Conservation (phyloP, 1,284 basidiomycete species). For the Cryptococcus sp. region DNA sequence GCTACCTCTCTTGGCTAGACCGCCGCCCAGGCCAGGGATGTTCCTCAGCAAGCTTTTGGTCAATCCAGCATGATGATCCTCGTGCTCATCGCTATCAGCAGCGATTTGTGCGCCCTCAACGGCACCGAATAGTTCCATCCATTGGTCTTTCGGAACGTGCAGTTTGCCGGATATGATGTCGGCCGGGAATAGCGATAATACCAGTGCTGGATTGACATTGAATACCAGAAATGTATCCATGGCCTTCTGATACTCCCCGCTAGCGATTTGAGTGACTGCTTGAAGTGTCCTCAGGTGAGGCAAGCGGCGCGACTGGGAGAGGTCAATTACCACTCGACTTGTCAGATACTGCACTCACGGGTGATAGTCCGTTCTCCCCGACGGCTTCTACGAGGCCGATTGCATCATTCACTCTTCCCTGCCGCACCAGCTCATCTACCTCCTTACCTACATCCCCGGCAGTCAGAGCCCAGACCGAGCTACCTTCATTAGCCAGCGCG, state of each 20-base stretch:
- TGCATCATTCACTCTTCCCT: slow-evolving; percentile 75
- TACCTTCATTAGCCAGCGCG: slow-evolving; percentile 65
- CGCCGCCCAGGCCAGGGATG: slow-evolving; percentile 26
- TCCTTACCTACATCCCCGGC: slow-evolving; percentile 77
- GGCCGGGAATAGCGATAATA: slow-evolving; percentile 81
- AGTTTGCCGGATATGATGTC: slow-evolving; percentile 77
- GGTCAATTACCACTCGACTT: background rate
- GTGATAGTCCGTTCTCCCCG: slow-evolving; percentile 64
- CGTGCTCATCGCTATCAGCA: slow-evolving; percentile 20
- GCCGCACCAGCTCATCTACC: slow-evolving; percentile 77
- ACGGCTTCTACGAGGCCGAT: slow-evolving; percentile 75
- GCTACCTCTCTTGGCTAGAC: slow-evolving; percentile 39
- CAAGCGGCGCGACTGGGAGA: slow-evolving; percentile 45
- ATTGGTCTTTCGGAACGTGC: slow-evolving; percentile 65
- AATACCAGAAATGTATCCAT: slow-evolving; percentile 85
- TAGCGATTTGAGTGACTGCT: slow-evolving; percentile 74
- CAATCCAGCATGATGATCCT: slow-evolving; percentile 13
- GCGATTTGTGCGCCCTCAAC: slow-evolving; percentile 55
- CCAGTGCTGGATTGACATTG: slow-evolving; percentile 89
- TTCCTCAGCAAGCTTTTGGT: slow-evolving; percentile 31
- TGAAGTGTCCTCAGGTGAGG: slow-evolving; percentile 67
- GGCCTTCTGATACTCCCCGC: slow-evolving; percentile 58
- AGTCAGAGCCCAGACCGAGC: slow-evolving; percentile 72
- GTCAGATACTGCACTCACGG: slow-evolving; percentile 55
- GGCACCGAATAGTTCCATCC: slow-evolving; percentile 86